phyloP scores from a whole-genome alignment of 2,329 filamentous ascomycete species.

The Ceratocystis cubensis region DNA sequence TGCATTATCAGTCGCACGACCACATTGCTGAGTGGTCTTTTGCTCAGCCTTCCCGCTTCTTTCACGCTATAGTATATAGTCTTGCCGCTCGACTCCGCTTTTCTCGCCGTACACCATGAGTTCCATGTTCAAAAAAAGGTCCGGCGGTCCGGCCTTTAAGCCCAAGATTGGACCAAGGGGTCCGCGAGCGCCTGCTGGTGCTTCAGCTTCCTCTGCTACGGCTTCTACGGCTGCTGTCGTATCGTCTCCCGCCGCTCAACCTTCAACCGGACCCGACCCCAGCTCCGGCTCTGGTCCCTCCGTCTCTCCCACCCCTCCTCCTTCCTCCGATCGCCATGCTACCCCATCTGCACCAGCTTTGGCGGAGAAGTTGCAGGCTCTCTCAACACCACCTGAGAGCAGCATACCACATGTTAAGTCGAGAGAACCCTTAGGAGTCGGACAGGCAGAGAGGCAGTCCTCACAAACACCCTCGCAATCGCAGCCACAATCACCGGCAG shows the following conservation, averaged over 20 bases:
- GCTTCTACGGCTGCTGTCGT: slow-evolving; percentile 10
- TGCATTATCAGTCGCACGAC: slow-evolving; percentile 16
- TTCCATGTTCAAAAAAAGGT: slow-evolving; percentile 56
- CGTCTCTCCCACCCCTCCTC: background rate
- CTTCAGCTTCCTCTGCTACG: slow-evolving; percentile 1
- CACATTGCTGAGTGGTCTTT: slow-evolving; percentile 13
- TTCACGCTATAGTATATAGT: background rate
- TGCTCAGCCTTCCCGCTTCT: background rate
- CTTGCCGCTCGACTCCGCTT: background rate
- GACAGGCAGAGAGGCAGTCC: background rate
- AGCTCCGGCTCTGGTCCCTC: background rate
- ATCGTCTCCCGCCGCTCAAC: background rate
- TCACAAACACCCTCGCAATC: background rate
- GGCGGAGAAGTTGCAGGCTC: background rate
- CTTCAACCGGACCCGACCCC: slow-evolving; percentile 2
- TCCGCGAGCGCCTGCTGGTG: slow-evolving; percentile 30
- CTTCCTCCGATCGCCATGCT: background rate
- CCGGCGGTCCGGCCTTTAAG: slow-evolving; percentile 48
- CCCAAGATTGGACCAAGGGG: slow-evolving; percentile 48
- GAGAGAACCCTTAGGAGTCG: background rate
- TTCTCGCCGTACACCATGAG: slow-evolving; percentile 37
- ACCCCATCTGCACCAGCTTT: background rate
- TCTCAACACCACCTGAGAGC: background rate
- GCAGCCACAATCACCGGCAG: background rate
- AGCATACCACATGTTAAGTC: background rate